Evolutionary conservation across 345 rosid species (phyloP).

Genomic region (Brassica incana): DNA sequence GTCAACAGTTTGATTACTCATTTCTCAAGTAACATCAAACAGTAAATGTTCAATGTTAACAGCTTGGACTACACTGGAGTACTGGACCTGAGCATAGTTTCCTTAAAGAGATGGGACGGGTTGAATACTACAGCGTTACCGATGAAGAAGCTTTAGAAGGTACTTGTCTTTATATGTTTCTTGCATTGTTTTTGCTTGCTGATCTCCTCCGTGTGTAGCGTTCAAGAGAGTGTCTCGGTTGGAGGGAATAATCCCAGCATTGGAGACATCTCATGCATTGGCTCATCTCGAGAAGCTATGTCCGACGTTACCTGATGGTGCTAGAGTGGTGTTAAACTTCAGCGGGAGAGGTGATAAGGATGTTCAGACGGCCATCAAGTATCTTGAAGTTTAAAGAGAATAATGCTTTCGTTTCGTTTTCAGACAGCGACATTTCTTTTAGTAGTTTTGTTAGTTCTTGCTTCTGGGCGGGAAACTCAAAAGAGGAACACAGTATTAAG

Average conservation of each 20-base stretch:
- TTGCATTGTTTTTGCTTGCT: neutral
- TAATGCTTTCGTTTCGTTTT: neutral
- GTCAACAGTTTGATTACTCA: no score
- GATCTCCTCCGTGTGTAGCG: constrained; percentile 44
- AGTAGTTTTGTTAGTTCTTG: constrained; percentile 4
- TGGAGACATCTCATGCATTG: constrained; percentile 90
- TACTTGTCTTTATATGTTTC: constrained; percentile 26
- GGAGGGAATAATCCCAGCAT: constrained; percentile 91
- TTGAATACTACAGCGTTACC: constrained; percentile 76
- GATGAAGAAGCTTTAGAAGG: constrained; percentile 96
- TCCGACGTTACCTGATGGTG: constrained; percentile 68
- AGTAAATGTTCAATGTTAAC: neutral
- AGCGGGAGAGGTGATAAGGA: constrained; percentile 97
- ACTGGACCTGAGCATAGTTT: constrained; percentile 95
- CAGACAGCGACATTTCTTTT: neutral
- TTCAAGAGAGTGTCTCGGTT: constrained; percentile 81
- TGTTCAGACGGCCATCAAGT: constrained; percentile 81
- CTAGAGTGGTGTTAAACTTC: constrained; percentile 79
- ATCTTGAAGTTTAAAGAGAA: constrained; percentile 50
- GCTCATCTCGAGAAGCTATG: constrained; percentile 85
- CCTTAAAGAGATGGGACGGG: constrained; percentile 80
- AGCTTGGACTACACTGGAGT: constrained; percentile 95
- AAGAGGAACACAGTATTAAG: neutral
- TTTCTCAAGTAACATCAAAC: no score
- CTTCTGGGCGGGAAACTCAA: neutral